phyloP scores from a whole-genome alignment of 2,329 filamentous ascomycete genomes.

The Penicillium sp. region DNA sequence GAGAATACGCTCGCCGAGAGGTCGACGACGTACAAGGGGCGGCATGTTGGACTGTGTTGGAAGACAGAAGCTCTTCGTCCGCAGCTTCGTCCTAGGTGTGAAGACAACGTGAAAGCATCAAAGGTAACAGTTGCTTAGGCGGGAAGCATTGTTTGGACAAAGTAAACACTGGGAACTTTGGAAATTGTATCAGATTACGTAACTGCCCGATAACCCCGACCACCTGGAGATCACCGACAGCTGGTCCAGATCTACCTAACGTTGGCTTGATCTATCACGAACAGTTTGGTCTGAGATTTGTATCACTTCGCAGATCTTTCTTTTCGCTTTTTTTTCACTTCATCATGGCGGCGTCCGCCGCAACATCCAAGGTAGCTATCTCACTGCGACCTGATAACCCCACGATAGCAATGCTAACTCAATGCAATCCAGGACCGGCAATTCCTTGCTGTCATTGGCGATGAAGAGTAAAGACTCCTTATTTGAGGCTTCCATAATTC shows the following conservation, averaged over 20 bases:
- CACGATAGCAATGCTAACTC: constrained; percentile 21
- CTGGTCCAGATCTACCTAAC: constrained; percentile 4
- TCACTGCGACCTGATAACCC: constrained; percentile 40
- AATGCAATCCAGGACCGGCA: constrained; percentile 68
- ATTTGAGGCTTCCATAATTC: background rate
- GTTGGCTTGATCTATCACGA: constrained; percentile 4
- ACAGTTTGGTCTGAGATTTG: background rate
- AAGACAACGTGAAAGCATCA: constrained; percentile 11
- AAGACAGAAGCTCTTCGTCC: constrained; percentile 19
- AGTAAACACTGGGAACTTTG: constrained; percentile 6
- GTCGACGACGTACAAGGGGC: constrained; percentile 76
- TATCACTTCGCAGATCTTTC: background rate
- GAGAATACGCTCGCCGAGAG: constrained; percentile 77
- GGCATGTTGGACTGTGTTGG: constrained; percentile 61
- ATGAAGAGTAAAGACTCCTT: constrained; percentile 64
- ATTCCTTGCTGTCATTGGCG: constrained; percentile 95
- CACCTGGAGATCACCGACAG: constrained; percentile 15
- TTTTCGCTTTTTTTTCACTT: background rate
- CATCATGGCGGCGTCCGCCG: constrained; percentile 61
- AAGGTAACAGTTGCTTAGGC: background rate
- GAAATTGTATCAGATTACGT: constrained; percentile 25
- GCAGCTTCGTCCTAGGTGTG: constrained; percentile 16
- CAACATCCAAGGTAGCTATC: constrained; percentile 58
- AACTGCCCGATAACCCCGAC: constrained; percentile 22
- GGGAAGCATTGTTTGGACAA: constrained; percentile 4